Conservation (phyloP, 176 grass and related monocot genomes). For the Triticum monococcum region DNA sequence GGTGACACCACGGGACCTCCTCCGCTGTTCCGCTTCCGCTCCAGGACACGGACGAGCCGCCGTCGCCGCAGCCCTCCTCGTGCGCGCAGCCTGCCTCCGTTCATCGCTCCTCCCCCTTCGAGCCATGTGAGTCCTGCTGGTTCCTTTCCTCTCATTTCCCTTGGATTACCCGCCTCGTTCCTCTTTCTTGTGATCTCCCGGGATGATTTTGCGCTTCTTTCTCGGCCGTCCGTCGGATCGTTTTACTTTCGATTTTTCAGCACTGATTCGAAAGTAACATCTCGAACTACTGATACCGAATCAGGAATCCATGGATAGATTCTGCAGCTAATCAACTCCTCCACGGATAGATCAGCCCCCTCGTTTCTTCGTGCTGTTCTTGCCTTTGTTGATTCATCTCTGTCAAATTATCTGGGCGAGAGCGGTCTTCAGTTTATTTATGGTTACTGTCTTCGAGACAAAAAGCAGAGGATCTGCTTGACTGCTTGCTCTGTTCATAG, state of each 20-base stretch:
- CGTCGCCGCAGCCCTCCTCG: neutral
- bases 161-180: neutral
- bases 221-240: neutral
- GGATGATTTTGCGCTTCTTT: neutral
- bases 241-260: neutral
- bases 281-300: neutral
- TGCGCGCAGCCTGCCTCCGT: neutral
- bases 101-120: neutral
- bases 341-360: neutral
- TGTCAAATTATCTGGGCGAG: neutral
- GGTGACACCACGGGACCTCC: neutral
- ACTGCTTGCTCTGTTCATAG: neutral
- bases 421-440: neutral
- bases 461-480: neutral
- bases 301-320: neutral
- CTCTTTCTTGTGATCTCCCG: neutral
- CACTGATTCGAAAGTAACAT: neutral
- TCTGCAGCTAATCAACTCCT: neutral
- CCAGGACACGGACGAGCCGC: neutral
- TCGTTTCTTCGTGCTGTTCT: neutral
- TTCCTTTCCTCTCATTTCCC: neutral
- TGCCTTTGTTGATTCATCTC: conserved; percentile 15
- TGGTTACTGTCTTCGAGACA: neutral
- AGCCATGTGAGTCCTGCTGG: conserved; percentile 6
- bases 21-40: neutral